Conservation (phyloP, 306 rosid genomes). For the Vachellia pachyceras region DNA sequence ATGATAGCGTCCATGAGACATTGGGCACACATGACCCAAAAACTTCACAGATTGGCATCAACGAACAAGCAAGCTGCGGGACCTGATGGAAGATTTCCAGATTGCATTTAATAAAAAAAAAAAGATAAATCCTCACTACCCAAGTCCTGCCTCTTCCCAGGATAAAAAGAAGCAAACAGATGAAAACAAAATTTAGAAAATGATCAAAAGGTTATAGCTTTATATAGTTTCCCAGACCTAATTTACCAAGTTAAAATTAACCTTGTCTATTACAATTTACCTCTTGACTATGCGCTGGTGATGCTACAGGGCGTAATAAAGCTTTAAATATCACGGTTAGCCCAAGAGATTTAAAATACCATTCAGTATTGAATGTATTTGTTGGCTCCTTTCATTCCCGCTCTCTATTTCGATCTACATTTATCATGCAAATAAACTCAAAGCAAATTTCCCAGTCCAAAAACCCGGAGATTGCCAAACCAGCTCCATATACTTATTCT, state of each 20-base stretch:
- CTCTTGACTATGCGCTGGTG: neutral
- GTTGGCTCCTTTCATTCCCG: neutral
- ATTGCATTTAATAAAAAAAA: slow-evolving; percentile 34
- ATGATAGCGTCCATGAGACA: slow-evolving; percentile 66
- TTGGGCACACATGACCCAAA: slow-evolving; percentile 93
- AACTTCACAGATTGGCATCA: slow-evolving; percentile 99
- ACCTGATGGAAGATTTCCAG: slow-evolving; percentile 58
- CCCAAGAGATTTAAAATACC: neutral
- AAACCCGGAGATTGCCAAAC: slow-evolving; percentile 2
- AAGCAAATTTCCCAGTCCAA: neutral
- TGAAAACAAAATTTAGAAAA: neutral
- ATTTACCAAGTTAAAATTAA: neutral
- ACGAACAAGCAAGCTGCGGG: slow-evolving; percentile 94
- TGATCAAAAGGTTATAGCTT: neutral
- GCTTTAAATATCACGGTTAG: neutral
- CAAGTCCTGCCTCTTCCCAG: neutral
- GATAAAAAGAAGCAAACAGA: neutral
- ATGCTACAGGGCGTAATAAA: neutral
- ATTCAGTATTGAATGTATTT: neutral
- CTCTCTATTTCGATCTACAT: slow-evolving; percentile 22
- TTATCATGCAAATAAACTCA: neutral
- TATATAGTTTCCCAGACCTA: neutral
- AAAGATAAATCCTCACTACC: slow-evolving; percentile 1
- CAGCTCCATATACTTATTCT: neutral
- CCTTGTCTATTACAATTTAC: neutral